These are phyloP conservation scores for Scenedesmus sp. DNA, from an alignment of 163 green algal species.

Conservation along the genomic window DNA sequence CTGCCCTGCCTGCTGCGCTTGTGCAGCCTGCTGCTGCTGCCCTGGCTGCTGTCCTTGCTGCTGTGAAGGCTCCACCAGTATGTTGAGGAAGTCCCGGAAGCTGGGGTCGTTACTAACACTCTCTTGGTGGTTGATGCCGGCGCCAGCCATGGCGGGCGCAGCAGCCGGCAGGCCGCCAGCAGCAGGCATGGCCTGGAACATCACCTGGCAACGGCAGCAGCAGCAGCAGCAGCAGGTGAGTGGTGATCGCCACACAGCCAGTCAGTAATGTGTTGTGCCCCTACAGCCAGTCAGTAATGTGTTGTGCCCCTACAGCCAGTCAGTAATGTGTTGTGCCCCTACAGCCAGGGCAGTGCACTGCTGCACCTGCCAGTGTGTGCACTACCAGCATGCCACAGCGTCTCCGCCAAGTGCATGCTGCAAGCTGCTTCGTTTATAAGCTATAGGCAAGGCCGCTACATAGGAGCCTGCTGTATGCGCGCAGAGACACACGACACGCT, in stretches of 20 bases:
- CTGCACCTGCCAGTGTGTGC: too few species aligned
- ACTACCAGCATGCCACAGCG: too few species aligned
- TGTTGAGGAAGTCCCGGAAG: constrained; percentile 39
- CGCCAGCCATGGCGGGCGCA: background rate
- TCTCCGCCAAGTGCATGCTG: too few species aligned
- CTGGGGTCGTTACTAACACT: constrained; percentile 2
- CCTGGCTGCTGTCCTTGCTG: background rate
- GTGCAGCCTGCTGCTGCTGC: constrained; percentile 29
- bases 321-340: too few species aligned
- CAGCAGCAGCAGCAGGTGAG: background rate
- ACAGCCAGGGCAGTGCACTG: too few species aligned
- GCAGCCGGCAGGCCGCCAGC: background rate
- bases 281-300: too few species aligned
- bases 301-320: too few species aligned
- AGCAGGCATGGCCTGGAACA: background rate
- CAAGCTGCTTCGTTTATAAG: too few species aligned
- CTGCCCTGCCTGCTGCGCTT: background rate
- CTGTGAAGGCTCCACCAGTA: background rate
- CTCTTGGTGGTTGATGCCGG: constrained; percentile 1
- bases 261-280: too few species aligned
- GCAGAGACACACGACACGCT: background rate
- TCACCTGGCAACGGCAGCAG: background rate
- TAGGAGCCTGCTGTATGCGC: background rate
- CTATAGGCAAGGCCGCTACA: background rate
- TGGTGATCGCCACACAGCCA: background rate